Conservation (phyloP, 1,284 basidiomycete species). For the Phellinidium pouzarii region DNA sequence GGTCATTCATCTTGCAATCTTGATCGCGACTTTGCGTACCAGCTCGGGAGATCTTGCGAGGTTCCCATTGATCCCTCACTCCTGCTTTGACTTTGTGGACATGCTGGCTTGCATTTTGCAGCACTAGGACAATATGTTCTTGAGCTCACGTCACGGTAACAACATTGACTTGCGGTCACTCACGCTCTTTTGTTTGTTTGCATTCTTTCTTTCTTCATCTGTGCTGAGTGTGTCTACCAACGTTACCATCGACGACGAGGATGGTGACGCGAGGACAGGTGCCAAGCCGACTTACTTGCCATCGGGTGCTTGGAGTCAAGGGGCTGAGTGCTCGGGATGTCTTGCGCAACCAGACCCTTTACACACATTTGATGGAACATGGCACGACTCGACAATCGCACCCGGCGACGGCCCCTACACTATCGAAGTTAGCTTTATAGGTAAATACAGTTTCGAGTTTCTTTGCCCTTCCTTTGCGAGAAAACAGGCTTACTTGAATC, state of each 20-base stretch:
- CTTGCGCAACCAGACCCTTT: constrained; percentile 23
- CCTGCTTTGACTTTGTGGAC: no score
- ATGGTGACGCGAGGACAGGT: constrained; percentile 32
- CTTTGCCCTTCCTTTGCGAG: background rate
- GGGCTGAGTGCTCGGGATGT: constrained; percentile 23
- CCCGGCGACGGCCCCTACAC: background rate
- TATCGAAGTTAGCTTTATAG: constrained; percentile 7
- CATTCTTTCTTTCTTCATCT: background rate
- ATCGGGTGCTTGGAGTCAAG: constrained; percentile 26
- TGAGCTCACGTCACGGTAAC: no score
- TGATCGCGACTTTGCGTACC: no score
- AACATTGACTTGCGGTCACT: background rate
- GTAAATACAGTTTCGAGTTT: background rate
- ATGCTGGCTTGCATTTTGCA: no score
- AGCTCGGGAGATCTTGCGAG: no score
- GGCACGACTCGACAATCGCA: constrained; percentile 15
- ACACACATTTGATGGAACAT: background rate
- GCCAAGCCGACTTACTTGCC: constrained; percentile 26
- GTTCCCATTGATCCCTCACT: no score
- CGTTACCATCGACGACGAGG: constrained; percentile 36
- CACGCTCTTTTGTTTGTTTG: background rate
- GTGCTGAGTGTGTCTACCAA: constrained; percentile 25
- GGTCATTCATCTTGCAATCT: no score
- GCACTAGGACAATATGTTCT: no score
- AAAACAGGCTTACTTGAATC: background rate